Base-by-base conservation (phyloP, 2,329 filamentous ascomycete species). In the Arachnomyces sp. region DNA sequence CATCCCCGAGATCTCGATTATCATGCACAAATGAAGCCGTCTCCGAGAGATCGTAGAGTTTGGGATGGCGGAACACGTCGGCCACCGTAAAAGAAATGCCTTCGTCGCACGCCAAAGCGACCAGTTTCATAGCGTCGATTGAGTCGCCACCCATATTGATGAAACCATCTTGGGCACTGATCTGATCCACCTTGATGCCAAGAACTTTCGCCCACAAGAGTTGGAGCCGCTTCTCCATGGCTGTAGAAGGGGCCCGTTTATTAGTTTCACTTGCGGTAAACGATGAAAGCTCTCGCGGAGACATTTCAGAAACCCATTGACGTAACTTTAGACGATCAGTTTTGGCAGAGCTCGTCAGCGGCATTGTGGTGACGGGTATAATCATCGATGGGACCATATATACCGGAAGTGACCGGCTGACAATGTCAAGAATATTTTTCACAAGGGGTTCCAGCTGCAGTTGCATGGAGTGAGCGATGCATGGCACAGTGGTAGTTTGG, bases 311-410 rank as follows among this genome's bases (percentile, higher is more conserved):
- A 42, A 13, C 42, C 42, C 8, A 44, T 41, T 11, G 16, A 17
- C 42, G 34, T 6, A 73, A 59, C 15, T 57, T 64, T 32, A 33
- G 41, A 13, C 47, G 52, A 39, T 60, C 52, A 3, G 48, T 57
- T 44, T 69, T 69, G 2, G 59, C 57, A 3, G 65, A 63, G 1
- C 56, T 48, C 4, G 60, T 36, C 0, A 53, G 46, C 5, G 65
- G 65, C 28, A 69, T 59, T 3, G 55, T 37, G n/a, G 52, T 49
- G 7, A 71, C 39, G 0, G 60, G 54, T 11, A 70, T 56, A 35
- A 62, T 68, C 13, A 60, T 54, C 0, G 52, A 54, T 0, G 66
- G 64, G 8, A 62, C 46, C 56, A 67, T 60, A 42, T 63, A 62
- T 7, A 62, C 57, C 9, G 64, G 58, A 28, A 69, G 53, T 8